Evolutionary conservation across 1,284 basidiomycete genomes (phyloP), one percentile per base, ranked within the genome.

Genomic region (Somion occarium): DNA sequence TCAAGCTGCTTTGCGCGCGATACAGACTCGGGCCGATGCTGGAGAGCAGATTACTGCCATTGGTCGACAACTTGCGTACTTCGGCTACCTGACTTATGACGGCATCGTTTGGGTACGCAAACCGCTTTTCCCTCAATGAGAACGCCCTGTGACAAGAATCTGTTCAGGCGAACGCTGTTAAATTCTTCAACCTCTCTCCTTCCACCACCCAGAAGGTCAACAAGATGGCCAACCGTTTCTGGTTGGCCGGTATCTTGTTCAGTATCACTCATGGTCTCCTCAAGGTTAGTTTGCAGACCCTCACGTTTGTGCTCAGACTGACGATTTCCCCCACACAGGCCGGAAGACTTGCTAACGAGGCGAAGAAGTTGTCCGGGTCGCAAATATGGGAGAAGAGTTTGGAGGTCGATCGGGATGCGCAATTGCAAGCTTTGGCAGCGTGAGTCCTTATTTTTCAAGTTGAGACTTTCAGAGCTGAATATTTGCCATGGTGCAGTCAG

Each of bases 31-130:
- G 9, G 75, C 77, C 50, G 78, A 81, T 62, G 65, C 82, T 20
- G 72, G 82, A n/a, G 91, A 98, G 60, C 87, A 89, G 58, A 73
- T 93, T 52, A 81, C 88, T 1, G 85, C 89, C 34, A 84, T 98
- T 59, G 87, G 80, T 34, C 80, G 93, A 50, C 96, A 99, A 70
- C 69, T 99, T 25, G 81, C 82, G 12, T 98, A 98, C 74, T 93
- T 92, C 53, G 85, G 85, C n/a, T 99, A 93, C 71, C 80, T 98
- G 49, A 71, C 81, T 12, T 83, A 88, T 61, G 94, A 98, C 68
- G 80, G 83, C 53, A 62, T 95, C 54, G 74, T 88, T 58, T 98
- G 93, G 93, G 91, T 94, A 63, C 44, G 49, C 27, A 19, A 43
- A 47, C 45, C 46, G 37, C 4, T 22, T 44, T 20, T 50, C 34